Evolutionary conservation across 768 basidiomycete species (phyloP).

Genomic region (Amyloporia xantha): DNA sequence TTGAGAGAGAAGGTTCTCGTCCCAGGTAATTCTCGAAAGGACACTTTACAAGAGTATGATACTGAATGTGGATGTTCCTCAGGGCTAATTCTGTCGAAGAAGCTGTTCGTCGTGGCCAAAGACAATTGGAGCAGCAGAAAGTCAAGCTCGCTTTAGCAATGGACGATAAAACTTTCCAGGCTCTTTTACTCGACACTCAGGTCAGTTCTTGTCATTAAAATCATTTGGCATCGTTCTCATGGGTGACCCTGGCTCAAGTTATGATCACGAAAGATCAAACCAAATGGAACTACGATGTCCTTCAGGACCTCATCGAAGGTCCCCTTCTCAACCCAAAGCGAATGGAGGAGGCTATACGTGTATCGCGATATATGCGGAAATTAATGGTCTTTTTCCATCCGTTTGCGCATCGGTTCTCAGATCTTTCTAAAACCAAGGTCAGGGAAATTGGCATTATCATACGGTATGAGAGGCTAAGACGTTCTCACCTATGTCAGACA

Average conservation of each 20-base stretch:
- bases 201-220: conserved; percentile 35
- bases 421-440: conserved; percentile 66
- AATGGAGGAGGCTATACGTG: conserved; percentile 91
- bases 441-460: no score
- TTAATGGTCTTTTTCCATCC: conserved; percentile 95
- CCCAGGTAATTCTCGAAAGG: conserved; percentile 42
- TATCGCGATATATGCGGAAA: conserved; percentile 80
- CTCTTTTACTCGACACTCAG: conserved; percentile 79
- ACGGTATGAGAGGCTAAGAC: no score
- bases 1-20: conserved; percentile 41
- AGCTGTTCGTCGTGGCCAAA: conserved; percentile 76
- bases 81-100: conserved; percentile 84
- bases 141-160: conserved; percentile 89
- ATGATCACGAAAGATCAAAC: conserved; percentile 82
- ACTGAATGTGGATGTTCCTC: no score
- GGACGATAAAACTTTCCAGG: conserved; percentile 91
- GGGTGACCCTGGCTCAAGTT: conserved; percentile 49
- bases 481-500: conserved; percentile 37
- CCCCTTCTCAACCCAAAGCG: conserved; percentile 87
- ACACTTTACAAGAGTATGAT: no score
- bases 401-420: conserved; percentile 80
- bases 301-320: conserved; percentile 88
- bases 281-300: conserved; percentile 88
- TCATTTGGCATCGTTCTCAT: neutral
- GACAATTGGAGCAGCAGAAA: conserved; percentile 86